These are phyloP conservation scores for Jatropha podagrica DNA, from an alignment of 441 rosid genomes.

Conservation along the genomic window DNA sequence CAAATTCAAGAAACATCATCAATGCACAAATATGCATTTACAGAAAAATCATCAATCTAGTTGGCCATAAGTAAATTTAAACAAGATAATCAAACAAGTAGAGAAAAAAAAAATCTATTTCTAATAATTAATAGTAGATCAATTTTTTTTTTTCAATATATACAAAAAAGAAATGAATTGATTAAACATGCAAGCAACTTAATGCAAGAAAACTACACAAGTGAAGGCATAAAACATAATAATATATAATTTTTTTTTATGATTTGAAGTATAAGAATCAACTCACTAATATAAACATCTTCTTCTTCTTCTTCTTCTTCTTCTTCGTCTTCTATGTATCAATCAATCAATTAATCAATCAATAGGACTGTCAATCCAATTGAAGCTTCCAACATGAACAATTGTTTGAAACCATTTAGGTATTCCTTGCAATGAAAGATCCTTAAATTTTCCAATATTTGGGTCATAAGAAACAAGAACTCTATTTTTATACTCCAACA, in stretches of 20 bases:
- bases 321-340: background rate
- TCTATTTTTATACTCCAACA: slow-evolving; percentile 73
- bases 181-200: background rate
- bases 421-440: slow-evolving; percentile 48
- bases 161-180: background rate
- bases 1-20: too few species aligned
- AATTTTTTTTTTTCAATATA: background rate
- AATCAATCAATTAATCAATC: background rate
- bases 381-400: slow-evolving; percentile 65
- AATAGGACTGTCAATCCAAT: slow-evolving; percentile 51
- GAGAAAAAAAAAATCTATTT: background rate
- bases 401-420: slow-evolving; percentile 80
- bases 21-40: background rate
- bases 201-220: background rate
- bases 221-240: background rate
- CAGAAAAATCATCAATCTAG: too few species aligned
- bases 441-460: slow-evolving; percentile 51
- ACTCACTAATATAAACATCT: background rate
- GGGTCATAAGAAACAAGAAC: slow-evolving; percentile 64
- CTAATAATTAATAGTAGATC: background rate
- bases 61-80: too few species aligned
- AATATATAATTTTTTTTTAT: background rate
- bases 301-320: too few species aligned
- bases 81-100: background rate
- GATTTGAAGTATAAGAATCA: background rate